Evolutionary conservation across 768 basidiomycete species (phyloP).

Genomic region (Pleurotus tuoliensis): DNA sequence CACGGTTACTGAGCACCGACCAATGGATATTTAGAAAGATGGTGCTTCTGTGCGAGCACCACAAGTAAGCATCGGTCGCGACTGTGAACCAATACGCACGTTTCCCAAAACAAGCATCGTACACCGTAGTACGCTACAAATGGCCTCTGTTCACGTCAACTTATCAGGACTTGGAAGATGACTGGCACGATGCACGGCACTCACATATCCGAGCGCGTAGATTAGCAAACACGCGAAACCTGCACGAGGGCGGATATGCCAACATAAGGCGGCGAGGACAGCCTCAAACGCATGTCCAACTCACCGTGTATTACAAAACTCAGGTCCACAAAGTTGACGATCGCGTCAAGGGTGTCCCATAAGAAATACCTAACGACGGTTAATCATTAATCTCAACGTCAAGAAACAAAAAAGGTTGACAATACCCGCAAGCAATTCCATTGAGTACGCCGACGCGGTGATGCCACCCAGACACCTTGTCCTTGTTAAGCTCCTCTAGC

Average conservation of each 20-base stretch:
- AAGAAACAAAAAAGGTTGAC: neutral
- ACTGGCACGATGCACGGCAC: slow-evolving; percentile 3
- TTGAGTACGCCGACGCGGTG: slow-evolving; percentile 49
- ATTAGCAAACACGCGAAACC: slow-evolving; percentile 62
- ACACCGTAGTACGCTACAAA: slow-evolving; percentile 78
- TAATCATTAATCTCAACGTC: neutral
- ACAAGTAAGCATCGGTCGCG: too few species aligned
- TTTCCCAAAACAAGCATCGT: slow-evolving; percentile 82
- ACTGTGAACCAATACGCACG: slow-evolving; percentile 32
- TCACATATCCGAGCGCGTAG: slow-evolving; percentile 67
- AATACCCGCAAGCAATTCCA: slow-evolving; percentile 69
- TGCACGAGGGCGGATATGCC: slow-evolving; percentile 17
- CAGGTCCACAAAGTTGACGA: slow-evolving; percentile 61
- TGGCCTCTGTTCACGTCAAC: slow-evolving; percentile 41
- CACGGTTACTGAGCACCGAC: slow-evolving; percentile 32
- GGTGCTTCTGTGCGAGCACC: slow-evolving; percentile 51
- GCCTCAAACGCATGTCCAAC: slow-evolving; percentile 9
- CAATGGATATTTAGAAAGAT: slow-evolving; percentile 88
- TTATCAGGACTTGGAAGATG: too few species aligned
- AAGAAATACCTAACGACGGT: slow-evolving; percentile 57
- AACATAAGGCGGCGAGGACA: neutral
- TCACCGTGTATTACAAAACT: slow-evolving; percentile 79
- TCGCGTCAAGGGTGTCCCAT: slow-evolving; percentile 77
- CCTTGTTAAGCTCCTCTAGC: slow-evolving; percentile 41
- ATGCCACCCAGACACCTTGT: slow-evolving; percentile 79